phyloP scores from a whole-genome alignment of 306 rosid genomes.

The Acmispon strigosus region DNA sequence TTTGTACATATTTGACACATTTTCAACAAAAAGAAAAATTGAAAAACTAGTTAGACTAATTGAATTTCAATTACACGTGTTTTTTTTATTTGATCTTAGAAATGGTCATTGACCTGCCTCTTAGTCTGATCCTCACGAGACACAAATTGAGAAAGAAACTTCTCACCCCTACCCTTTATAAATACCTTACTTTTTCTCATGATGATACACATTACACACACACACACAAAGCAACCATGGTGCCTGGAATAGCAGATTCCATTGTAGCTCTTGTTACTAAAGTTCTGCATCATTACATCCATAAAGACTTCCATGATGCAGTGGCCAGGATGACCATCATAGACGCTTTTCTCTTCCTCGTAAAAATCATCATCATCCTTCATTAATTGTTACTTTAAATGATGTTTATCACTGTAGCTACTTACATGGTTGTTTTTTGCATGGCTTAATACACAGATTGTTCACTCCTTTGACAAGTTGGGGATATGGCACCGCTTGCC shows the following conservation, averaged over 20 bases:
- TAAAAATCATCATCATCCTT: not conserved
- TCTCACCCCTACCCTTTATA: not conserved
- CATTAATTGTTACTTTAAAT: too few relatives aligned
- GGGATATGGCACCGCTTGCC: constrained; percentile 56
- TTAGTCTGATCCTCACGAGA: not conserved
- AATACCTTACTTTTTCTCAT: not conserved
- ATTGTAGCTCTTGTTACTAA: constrained; percentile 4
- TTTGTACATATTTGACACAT: too few relatives aligned
- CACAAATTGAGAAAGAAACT: not conserved
- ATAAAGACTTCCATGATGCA: constrained; percentile 37
- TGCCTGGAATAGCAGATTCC: constrained; percentile 12
- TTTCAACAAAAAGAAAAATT: too few relatives aligned
- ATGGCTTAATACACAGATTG: constrained; percentile 25
- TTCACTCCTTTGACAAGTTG: constrained; percentile 47
- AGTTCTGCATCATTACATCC: constrained; percentile 9
- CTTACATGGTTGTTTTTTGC: not conserved
- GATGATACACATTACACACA: not conserved
- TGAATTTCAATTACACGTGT: too few relatives aligned
- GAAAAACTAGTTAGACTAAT: too few relatives aligned
- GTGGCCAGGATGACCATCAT: constrained; percentile 38
- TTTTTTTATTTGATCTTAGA: too few relatives aligned
- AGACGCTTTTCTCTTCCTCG: constrained; percentile 39
- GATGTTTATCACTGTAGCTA: not conserved
- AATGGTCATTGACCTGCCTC: too few relatives aligned
- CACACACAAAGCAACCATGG: not conserved